These are phyloP conservation scores for Acanthamoeba sp. DNA, from an alignment of 208 protist species.

Conservation along the genomic window DNA sequence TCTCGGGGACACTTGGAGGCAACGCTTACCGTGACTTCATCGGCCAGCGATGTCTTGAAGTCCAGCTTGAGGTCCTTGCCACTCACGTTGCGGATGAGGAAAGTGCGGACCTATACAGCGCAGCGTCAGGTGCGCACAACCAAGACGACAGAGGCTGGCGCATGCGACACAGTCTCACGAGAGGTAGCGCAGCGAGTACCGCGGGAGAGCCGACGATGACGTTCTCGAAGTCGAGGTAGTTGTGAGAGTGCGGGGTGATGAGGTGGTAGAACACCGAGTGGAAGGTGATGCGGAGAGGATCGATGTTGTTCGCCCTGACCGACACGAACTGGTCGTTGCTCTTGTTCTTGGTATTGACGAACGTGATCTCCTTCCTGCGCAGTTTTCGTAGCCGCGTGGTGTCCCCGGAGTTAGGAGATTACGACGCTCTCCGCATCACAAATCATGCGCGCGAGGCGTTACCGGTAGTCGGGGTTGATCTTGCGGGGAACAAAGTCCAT, in stretches of 20 bases:
- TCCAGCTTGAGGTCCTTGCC: constrained; percentile 72
- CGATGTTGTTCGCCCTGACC: constrained; percentile 85
- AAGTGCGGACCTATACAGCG: constrained; percentile 61
- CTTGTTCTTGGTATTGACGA: constrained; percentile 82
- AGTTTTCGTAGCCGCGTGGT: neutral
- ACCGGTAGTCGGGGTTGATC: constrained; percentile 81
- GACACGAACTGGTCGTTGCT: constrained; percentile 80
- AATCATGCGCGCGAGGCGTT: no score
- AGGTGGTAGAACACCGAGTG: constrained; percentile 87
- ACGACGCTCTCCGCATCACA: no score
- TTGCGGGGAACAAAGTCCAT: constrained; percentile 83
- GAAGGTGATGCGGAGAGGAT: constrained; percentile 83
- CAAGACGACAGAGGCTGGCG: neutral
- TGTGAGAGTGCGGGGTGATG: constrained; percentile 72
- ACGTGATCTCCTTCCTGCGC: constrained; percentile 84
- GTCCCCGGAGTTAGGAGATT: neutral
- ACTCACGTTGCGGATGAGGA: constrained; percentile 79
- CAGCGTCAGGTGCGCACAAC: neutral
- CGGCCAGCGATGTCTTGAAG: constrained; percentile 73
- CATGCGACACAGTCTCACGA: neutral
- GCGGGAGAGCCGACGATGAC: constrained; percentile 78
- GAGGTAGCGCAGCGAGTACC: neutral
- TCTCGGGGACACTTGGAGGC: no score
- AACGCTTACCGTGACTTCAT: constrained; percentile 78
- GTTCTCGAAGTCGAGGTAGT: constrained; percentile 82